Percentiles rank a stretch among this genome's conserved stretches.
phyloP scores from a whole-genome alignment of 2,329 filamentous ascomycete species.

The Alternaria sp. region DNA sequence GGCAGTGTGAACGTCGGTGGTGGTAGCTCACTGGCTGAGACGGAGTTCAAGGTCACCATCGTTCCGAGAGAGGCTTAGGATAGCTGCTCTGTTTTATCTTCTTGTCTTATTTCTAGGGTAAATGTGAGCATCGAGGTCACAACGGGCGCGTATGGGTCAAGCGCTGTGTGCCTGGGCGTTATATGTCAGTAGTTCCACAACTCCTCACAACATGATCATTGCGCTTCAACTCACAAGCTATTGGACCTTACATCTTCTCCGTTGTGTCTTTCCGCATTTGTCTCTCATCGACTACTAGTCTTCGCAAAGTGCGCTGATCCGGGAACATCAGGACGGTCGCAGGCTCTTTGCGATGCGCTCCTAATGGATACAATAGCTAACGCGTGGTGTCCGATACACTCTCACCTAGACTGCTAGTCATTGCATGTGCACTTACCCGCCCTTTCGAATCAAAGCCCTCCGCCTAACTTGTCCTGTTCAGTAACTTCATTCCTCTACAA shows the following conservation, averaged over 20 bases:
- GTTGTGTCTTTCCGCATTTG: not conserved
- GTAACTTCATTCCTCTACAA: not conserved
- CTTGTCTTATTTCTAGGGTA: slow-evolving; percentile 2
- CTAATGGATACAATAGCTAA: not conserved
- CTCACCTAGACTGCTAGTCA: not conserved
- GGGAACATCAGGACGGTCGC: too few relatives aligned
- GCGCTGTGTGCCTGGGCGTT: slow-evolving; percentile 2
- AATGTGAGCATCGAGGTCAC: not conserved
- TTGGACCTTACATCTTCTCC: not conserved
- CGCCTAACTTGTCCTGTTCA: not conserved
- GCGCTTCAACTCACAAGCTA: not conserved
- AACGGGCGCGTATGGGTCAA: not conserved
- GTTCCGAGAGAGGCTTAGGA: slow-evolving; percentile 13
- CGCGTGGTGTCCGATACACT: not conserved
- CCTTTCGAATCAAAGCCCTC: not conserved
- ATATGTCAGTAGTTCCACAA: not conserved
- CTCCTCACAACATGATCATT: not conserved
- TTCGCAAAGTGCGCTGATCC: not conserved
- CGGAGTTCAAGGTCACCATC: slow-evolving; percentile 36
- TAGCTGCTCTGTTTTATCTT: not conserved
- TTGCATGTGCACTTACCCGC: not conserved
- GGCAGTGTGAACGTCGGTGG: slow-evolving; percentile 38
- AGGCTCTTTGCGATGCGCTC: not conserved
- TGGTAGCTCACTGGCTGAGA: slow-evolving; percentile 29
- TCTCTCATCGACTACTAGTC: not conserved